Evolutionary conservation across 176 grass and related monocot species (phyloP), one percentile per base, ranked within the genome.

Genomic region (Poa annua): DNA sequence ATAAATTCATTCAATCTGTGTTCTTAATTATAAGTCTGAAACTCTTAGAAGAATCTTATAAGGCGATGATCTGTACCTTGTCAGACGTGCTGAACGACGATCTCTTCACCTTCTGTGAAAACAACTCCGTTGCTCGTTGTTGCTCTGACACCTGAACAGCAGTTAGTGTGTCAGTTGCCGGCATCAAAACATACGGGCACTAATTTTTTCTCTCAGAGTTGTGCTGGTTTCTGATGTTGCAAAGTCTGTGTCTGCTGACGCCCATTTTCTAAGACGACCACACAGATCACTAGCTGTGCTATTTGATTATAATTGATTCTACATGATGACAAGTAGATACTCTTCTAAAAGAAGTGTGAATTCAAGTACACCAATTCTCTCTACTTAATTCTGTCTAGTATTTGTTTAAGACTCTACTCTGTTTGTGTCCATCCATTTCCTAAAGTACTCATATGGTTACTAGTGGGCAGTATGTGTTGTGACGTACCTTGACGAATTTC

Each of bases 401-500:
- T 44, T 77, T 41, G 53, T 62, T 34, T 33, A 64, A 14, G 53
- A 4, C 17, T 62, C 8, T 32, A 22, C 16, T 11, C 22, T 78
- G 32, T 12, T 81, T 7, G 55, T 73, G 15, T 20, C 81, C 89
- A 83, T 61, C 74, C 63, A 42, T 61, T 55, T 48, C 22, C 41
- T 81, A 88, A 89, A 47, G 66, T n/a, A 70, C 24, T 19, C 5
- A 45, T 44, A 24, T 44, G 53, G 35, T n/a, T 45, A 42, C 44
- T 87, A 85, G 44, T 77, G 42, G 24, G 24, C 50, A 22, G n/a
- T n/a, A 32, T 49, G 22, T 72, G n/a, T n/a, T 25, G 12, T 48
- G 68, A 25, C 68, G 68, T 89, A 99, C 96, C 96, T 99, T 99
- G 63, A 89, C 84, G 68, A 96, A 93, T 85, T 99, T 99, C 80